phyloP scores from a whole-genome alignment of 2,329 filamentous ascomycete species.

The Alternaria rosae region DNA sequence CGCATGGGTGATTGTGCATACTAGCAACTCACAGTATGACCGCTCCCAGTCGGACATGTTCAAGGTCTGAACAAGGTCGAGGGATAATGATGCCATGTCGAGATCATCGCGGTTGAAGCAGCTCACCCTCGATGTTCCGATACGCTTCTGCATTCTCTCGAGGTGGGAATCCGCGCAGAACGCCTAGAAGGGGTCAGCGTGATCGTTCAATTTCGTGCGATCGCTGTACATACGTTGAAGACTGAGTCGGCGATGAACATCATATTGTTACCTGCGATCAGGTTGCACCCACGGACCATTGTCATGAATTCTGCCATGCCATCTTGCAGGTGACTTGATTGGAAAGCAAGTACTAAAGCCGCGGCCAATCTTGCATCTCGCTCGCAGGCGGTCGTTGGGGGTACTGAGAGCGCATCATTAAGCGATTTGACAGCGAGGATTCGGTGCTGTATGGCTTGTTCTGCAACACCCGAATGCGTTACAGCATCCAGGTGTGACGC shows the following conservation, averaged over 20 bases:
- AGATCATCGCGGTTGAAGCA: conserved; percentile 38
- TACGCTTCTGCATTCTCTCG: conserved; percentile 38
- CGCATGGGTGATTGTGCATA: conserved; percentile 35
- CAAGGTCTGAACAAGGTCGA: conserved; percentile 34
- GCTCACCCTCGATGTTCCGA: conserved; percentile 25
- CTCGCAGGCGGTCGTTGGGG: conserved; percentile 41
- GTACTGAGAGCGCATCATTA: conserved; percentile 49
- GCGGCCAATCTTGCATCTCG: conserved; percentile 49
- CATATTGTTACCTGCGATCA: conserved; percentile 41
- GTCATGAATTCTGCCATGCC: conserved; percentile 48
- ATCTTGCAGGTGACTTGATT: conserved; percentile 49
- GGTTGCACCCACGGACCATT: conserved; percentile 48
- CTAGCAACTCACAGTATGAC: conserved; percentile 36
- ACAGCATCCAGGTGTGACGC: conserved; percentile 68
- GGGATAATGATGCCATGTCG: conserved; percentile 40
- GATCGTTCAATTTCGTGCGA: background rate
- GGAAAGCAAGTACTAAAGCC: conserved; percentile 47
- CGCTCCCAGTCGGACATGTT: conserved; percentile 39
- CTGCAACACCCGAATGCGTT: conserved; percentile 59
- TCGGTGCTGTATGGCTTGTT: conserved; percentile 69
- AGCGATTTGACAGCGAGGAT: conserved; percentile 66
- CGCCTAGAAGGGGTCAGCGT: conserved; percentile 16
- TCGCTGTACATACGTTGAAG: conserved; percentile 35
- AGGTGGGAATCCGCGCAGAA: conserved; percentile 45
- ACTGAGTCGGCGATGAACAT: conserved; percentile 31